Evolutionary conservation across 2,329 filamentous ascomycete genomes (phyloP).

Genomic region (Fusarium buxicola): DNA sequence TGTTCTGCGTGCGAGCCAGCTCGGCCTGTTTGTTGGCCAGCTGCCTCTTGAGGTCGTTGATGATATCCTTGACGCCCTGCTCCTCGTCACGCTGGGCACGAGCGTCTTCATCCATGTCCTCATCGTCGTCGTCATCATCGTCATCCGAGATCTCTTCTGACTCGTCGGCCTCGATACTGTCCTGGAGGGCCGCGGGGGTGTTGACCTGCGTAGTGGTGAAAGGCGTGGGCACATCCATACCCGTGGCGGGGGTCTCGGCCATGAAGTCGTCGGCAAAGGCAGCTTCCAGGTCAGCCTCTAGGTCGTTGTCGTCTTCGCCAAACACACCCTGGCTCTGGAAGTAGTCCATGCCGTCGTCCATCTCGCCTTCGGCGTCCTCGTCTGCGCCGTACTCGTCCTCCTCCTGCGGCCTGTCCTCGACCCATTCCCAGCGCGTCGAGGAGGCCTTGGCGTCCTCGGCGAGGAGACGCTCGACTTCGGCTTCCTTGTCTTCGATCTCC

Average conservation of each 20-base stretch:
- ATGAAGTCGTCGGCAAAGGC: conserved; percentile 59
- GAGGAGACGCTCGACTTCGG: conserved; percentile 79
- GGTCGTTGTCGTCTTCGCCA: conserved; percentile 58
- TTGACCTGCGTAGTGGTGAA: conserved; percentile 56
- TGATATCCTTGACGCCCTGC: conserved; percentile 67
- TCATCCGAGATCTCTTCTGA: conserved; percentile 56
- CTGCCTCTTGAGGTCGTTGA: conserved; percentile 64
- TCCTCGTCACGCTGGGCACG: conserved; percentile 62
- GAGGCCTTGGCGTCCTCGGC: conserved; percentile 73
- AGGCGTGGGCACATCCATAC: conserved; percentile 59
- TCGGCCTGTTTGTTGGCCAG: conserved; percentile 59
- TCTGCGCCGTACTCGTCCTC: conserved; percentile 61
- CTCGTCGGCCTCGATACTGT: conserved; percentile 58
- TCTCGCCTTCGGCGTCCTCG: conserved; percentile 62
- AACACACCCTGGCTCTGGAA: conserved; percentile 49
- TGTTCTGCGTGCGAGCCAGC: conserved; percentile 57
- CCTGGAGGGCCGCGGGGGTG: conserved; percentile 60
- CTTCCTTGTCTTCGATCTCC: conserved; percentile 87
- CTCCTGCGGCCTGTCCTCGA: conserved; percentile 62
- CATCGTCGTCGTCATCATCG: conserved; percentile 65
- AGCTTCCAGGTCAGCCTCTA: conserved; percentile 68
- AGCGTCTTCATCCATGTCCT: conserved; percentile 66
- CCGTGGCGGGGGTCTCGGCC: conserved; percentile 57
- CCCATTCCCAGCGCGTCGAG: conserved; percentile 72
- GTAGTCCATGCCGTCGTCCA: conserved; percentile 58